A percentile compares a stretch with the other conserved stretches of the same genome.
Evolutionary conservation across 768 basidiomycete genomes (phyloP).

Genomic region (Exidia glandulosa): DNA sequence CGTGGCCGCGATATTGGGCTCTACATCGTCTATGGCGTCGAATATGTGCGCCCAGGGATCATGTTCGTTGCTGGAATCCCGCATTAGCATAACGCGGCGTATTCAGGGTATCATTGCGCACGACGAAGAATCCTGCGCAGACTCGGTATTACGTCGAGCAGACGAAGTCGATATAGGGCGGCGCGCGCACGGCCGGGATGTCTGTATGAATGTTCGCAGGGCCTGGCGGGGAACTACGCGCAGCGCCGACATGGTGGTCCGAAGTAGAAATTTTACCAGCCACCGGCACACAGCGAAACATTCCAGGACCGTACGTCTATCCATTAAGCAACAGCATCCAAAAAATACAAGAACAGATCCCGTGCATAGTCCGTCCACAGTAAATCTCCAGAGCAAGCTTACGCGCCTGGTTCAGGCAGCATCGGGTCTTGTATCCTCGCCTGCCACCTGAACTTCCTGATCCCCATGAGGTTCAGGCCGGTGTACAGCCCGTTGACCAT

Average conservation of each 20-base stretch:
- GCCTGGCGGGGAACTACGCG: neutral
- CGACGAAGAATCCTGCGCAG: neutral
- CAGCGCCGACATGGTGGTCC: neutral
- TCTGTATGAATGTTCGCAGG: neutral
- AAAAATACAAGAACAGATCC: too few relatives aligned
- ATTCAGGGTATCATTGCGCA: neutral
- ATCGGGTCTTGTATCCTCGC: neutral
- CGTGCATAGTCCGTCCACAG: too few relatives aligned
- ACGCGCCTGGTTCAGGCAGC: neutral
- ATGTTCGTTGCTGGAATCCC: neutral
- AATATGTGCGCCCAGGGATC: slow-evolving; percentile 45
- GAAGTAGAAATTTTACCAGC: too few relatives aligned
- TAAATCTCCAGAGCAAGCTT: too few relatives aligned
- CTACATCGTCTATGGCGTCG: slow-evolving; percentile 27
- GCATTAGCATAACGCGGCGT: neutral
- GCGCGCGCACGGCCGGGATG: too few relatives aligned
- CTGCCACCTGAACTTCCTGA: neutral
- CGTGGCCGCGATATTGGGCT: slow-evolving; percentile 15
- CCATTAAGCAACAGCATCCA: too few relatives aligned
- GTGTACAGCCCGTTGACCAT: neutral
- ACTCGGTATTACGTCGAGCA: neutral
- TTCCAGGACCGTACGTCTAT: too few relatives aligned
- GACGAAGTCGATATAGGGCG: neutral
- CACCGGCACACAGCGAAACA: too few relatives aligned
- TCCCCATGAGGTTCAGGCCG: neutral